Conservation (phyloP, 1,284 basidiomycete species). For the Trichosporon faecale region DNA sequence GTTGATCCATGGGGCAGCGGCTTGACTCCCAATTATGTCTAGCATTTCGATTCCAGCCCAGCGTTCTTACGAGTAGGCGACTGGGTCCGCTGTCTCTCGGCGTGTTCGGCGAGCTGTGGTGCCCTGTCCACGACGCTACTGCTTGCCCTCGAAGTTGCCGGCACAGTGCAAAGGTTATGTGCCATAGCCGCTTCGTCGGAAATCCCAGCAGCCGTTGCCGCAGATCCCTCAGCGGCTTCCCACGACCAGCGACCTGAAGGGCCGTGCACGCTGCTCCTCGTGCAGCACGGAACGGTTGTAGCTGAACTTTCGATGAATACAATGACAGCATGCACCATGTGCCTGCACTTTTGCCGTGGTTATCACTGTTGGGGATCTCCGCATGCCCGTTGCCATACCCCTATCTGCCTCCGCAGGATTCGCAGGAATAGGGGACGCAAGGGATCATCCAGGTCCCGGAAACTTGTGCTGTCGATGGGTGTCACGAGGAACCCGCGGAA, state of each 20-base stretch:
- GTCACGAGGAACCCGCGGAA: conserved; percentile 11
- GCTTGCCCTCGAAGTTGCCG: not conserved
- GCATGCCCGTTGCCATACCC: not conserved
- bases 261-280: not conserved
- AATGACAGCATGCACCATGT: not conserved
- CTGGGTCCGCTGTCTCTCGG: not conserved
- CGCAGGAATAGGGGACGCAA: not conserved
- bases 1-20: too few species aligned
- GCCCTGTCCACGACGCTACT: not conserved
- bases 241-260: not conserved
- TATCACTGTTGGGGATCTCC: too few species aligned
- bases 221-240: not conserved
- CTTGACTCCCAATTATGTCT: too few species aligned
- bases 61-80: not conserved
- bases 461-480: not conserved
- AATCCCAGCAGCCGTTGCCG: not conserved
- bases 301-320: not conserved
- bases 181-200: not conserved
- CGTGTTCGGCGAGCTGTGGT: not conserved
- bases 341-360: not conserved
- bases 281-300: not conserved
- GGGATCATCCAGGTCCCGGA: not conserved
- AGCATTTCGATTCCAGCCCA: not conserved
- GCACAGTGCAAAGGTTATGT: not conserved
- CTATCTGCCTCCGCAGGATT: not conserved